phyloP scores from a whole-genome alignment of 257 asterid genomes.

The Solanum arcanum region DNA sequence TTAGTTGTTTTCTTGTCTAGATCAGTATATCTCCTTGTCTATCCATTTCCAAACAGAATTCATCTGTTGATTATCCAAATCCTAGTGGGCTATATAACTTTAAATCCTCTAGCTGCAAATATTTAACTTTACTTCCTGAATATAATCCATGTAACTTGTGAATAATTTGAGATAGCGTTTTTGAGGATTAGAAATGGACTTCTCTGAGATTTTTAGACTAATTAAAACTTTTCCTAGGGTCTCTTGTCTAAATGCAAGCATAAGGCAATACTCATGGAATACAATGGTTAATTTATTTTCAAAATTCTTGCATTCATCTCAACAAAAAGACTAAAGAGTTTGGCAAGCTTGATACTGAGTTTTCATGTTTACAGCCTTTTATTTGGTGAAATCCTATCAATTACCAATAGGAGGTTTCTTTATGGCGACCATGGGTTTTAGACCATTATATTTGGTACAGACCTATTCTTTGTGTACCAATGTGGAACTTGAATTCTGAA shows the following conservation, averaged over 20 bases:
- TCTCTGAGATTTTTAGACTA: not conserved
- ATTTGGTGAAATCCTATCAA: not conserved
- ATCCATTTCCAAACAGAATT: not conserved
- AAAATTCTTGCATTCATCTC: not conserved
- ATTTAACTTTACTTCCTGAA: not conserved
- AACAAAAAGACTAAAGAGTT: not conserved
- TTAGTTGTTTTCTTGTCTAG: not conserved
- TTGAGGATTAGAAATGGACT: not conserved
- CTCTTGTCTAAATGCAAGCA: not conserved
- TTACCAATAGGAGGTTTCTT: not conserved
- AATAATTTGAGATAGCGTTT: not conserved
- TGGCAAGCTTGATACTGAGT: not conserved
- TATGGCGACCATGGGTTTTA: not conserved
- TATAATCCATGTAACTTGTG: not conserved
- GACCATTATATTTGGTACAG: not conserved
- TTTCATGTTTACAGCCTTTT: not conserved
- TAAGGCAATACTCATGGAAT: not conserved
- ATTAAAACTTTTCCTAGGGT: not conserved
- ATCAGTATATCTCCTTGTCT: not conserved
- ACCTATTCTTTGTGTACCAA: not conserved
- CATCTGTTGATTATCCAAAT: not conserved
- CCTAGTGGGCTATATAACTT: not conserved
- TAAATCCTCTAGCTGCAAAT: not conserved
- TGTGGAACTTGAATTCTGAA: not conserved
- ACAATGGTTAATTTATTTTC: not conserved